Percentiles rank a stretch among this genome's conserved stretches.
Evolutionary conservation across 2,329 filamentous ascomycete genomes (phyloP).

Genomic region (Neofusicoccum kwambonambiense): DNA sequence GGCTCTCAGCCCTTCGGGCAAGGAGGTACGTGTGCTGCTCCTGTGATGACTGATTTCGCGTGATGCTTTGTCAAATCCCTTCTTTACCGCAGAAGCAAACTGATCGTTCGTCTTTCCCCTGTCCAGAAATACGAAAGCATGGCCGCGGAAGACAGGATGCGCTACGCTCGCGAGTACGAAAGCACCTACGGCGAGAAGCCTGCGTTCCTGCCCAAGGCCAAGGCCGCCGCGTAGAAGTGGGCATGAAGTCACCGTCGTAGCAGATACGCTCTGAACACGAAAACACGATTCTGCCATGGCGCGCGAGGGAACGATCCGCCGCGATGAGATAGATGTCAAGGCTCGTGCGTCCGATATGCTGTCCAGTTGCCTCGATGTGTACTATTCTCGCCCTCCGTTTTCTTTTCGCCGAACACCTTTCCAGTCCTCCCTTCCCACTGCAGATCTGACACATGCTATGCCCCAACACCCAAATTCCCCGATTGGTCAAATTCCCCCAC

Average conservation of each 20-base stretch:
- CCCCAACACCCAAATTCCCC: no score
- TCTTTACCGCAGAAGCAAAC: constrained; percentile 9
- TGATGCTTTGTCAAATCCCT: background rate
- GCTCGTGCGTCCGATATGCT: background rate
- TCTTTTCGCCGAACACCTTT: background rate
- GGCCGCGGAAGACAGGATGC: constrained; percentile 23
- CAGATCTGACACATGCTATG: no score
- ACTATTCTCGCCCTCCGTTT: background rate
- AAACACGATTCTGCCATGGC: background rate
- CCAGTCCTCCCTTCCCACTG: no score
- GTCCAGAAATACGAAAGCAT: constrained; percentile 32
- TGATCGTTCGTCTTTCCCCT: constrained; percentile 21
- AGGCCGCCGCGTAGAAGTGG: background rate
- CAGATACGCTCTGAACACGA: background rate
- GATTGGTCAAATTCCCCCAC: no score
- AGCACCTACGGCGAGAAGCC: constrained; percentile 27
- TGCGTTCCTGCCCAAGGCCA: background rate
- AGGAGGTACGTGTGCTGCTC: constrained; percentile 41
- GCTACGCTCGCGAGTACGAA: constrained; percentile 32
- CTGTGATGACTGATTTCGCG: background rate
- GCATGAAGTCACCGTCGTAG: background rate
- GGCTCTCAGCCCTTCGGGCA: constrained; percentile 45
- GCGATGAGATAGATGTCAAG: background rate
- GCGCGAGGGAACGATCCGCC: background rate
- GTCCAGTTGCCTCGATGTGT: constrained; percentile 1